Evolutionary conservation across 202 grass and related monocot genomes (phyloP), one percentile per base, ranked within the genome.

Genomic region (Hordeum pubiflorum): DNA sequence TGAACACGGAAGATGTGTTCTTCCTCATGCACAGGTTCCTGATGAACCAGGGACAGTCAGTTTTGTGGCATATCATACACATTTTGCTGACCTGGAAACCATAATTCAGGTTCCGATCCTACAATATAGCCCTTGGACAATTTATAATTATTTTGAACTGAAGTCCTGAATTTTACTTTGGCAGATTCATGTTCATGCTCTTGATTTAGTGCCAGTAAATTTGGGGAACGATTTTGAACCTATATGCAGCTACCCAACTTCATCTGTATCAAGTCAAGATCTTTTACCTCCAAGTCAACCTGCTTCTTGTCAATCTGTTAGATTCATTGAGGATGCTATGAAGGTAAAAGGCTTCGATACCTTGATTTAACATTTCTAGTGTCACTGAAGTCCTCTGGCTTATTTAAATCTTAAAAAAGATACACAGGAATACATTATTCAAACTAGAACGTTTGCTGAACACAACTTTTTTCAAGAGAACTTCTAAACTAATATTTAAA

Each of bases 41-140:
- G 15, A 37, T 17, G 67, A 82, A 40, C 64, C 38, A 80, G 82
- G 77, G 69, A 74, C 9, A 18, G 58, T 85, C 74, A 60, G 55
- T 81, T 39, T 89, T 82, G 3, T 72, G 36, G 82, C 82, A 72
- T 78, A 18, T 72, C 82, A 89, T 75, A 86, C 87, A 44, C 32
- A 18, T 37, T 86, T 81, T 61, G 31, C 76, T 89, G 78, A 82
- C 60, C 52, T 85, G 21, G 8, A 33, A 37, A 73, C 58, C 32
- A 18, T 4, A 38, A 32, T 81, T 71, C 63, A 85, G 82, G 87
- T 89, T 20, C 10, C 7, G 56, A 67, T 23, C 24, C 10, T 43
- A 43, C 68, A 17, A 4, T 10, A 27, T 13, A 84, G 58, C 18
- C 56, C 15, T 55, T 18, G 4, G 10, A 58, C 63, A 21, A 60